phyloP scores from a whole-genome alignment of 1,284 basidiomycete species.

The Ustilago nuda region DNA sequence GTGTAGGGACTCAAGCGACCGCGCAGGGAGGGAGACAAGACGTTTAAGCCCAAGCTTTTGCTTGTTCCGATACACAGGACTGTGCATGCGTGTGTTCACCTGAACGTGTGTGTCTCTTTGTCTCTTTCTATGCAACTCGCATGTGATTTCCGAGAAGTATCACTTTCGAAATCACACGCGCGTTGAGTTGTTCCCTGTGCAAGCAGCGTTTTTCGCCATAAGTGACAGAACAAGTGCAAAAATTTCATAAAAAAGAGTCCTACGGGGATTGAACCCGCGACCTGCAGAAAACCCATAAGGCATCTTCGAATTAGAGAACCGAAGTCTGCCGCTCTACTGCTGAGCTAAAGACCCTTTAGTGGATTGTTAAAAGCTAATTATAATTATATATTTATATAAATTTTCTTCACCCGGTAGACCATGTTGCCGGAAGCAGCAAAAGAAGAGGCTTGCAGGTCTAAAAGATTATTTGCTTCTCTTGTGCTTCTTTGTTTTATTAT shows the following conservation, averaged over 20 bases:
- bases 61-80: neutral
- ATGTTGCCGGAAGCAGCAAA: neutral
- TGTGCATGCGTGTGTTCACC: slow-evolving; percentile 13
- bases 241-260: slow-evolving; percentile 32
- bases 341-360: slow-evolving; percentile 53
- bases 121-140: slow-evolving; percentile 19
- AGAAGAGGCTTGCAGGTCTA: neutral
- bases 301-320: slow-evolving; percentile 15
- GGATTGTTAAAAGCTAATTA: neutral
- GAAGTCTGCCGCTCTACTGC: slow-evolving; percentile 60
- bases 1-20: neutral
- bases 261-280: slow-evolving; percentile 59
- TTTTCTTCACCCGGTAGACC: neutral
- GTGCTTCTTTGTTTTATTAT: too few species aligned
- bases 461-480: too few species aligned
- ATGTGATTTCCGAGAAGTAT: slow-evolving; percentile 44
- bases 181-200: neutral
- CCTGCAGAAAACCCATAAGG: slow-evolving; percentile 38
- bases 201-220: neutral
- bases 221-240: too few species aligned
- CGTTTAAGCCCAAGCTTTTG: neutral
- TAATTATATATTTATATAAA: neutral
- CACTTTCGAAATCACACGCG: slow-evolving; percentile 22
- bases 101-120: slow-evolving; percentile 14
- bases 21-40: neutral